phyloP scores from a whole-genome alignment of 257 asterid genomes.

The Nemophila menziesii region DNA sequence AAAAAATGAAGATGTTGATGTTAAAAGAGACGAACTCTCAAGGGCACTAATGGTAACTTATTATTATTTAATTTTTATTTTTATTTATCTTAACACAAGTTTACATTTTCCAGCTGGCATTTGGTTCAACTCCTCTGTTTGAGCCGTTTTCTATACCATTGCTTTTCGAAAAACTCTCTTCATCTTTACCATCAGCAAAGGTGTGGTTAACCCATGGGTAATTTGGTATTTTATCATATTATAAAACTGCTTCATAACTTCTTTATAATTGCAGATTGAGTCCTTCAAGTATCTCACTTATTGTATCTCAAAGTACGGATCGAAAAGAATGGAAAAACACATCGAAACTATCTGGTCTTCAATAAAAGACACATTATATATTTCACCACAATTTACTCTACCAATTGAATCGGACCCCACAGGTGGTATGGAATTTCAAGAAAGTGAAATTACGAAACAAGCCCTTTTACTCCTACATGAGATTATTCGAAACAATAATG shows the following conservation, averaged over 20 bases:
- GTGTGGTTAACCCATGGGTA: slow-evolving; percentile 22
- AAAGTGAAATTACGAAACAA: slow-evolving; percentile 50
- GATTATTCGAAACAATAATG: slow-evolving; percentile 31
- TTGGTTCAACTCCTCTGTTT: slow-evolving; percentile 72
- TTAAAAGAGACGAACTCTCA: slow-evolving; percentile 67
- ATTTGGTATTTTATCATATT: slow-evolving; percentile 7
- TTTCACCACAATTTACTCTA: slow-evolving; percentile 40
- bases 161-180: slow-evolving; percentile 80
- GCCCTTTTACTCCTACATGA: slow-evolving; percentile 61
- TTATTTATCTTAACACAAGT: slow-evolving; percentile 15
- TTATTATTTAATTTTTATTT: slow-evolving; percentile 8
- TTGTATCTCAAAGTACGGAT: slow-evolving; percentile 60
- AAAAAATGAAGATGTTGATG: slow-evolving; percentile 49
- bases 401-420: slow-evolving; percentile 31
- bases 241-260: slow-evolving; percentile 10
- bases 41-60: slow-evolving; percentile 74
- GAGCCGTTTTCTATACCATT: slow-evolving; percentile 72
- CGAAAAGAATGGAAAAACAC: slow-evolving; percentile 51
- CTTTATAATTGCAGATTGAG: slow-evolving; percentile 54
- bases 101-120: slow-evolving; percentile 63
- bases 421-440: slow-evolving; percentile 51
- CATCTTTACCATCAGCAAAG: slow-evolving; percentile 80
- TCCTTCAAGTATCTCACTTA: slow-evolving; percentile 69
- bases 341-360: slow-evolving; percentile 65
- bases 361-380: slow-evolving; percentile 50